phyloP scores from a whole-genome alignment of 805 yeast genomes.

The Hemisphaericaspora nanyangensis region DNA sequence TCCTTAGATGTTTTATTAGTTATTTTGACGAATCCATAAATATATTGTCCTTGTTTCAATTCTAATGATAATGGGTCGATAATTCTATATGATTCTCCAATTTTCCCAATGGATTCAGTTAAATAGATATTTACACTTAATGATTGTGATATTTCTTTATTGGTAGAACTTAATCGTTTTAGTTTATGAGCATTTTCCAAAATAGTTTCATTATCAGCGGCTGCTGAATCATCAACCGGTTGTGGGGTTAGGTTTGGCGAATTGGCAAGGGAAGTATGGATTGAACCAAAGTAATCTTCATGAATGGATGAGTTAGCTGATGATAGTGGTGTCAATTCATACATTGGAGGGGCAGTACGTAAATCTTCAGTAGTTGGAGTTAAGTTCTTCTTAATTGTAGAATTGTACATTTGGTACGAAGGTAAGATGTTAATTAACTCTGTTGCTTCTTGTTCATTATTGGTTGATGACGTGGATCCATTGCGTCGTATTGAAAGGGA shows the following conservation, averaged over 20 bases:
- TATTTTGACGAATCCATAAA: slow-evolving; percentile 33
- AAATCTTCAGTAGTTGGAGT: slow-evolving; percentile 27
- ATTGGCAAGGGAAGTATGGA: slow-evolving; percentile 12
- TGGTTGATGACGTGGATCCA: slow-evolving; percentile 1
- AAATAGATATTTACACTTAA: slow-evolving; percentile 27
- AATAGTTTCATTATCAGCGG: slow-evolving; percentile 26
- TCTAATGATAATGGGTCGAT: slow-evolving; percentile 29
- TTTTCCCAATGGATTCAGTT: slow-evolving; percentile 31
- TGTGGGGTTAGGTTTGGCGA: slow-evolving; percentile 2
- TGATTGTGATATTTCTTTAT: slow-evolving; percentile 22
- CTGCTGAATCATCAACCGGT: slow-evolving; percentile 4
- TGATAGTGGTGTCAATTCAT: slow-evolving; percentile 25
- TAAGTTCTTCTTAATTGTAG: slow-evolving; percentile 33
- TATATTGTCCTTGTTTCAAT: slow-evolving; percentile 33
- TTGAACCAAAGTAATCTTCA: slow-evolving; percentile 17
- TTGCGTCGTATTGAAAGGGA: slow-evolving; percentile 9
- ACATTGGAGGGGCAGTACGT: slow-evolving; percentile 30
- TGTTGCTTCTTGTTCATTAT: slow-evolving; percentile 16
- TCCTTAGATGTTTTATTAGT: slow-evolving; percentile 22
- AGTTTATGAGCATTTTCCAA: slow-evolving; percentile 33
- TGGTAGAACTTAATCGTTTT: slow-evolving; percentile 26
- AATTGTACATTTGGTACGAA: slow-evolving; percentile 38
- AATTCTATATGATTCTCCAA: slow-evolving; percentile 28
- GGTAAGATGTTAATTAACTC: slow-evolving; percentile 35
- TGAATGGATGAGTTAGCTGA: slow-evolving; percentile 8